These are phyloP conservation scores for Fusarium tuaranense DNA, from an alignment of 2,329 filamentous ascomycete genomes.

Conservation along the genomic window DNA sequence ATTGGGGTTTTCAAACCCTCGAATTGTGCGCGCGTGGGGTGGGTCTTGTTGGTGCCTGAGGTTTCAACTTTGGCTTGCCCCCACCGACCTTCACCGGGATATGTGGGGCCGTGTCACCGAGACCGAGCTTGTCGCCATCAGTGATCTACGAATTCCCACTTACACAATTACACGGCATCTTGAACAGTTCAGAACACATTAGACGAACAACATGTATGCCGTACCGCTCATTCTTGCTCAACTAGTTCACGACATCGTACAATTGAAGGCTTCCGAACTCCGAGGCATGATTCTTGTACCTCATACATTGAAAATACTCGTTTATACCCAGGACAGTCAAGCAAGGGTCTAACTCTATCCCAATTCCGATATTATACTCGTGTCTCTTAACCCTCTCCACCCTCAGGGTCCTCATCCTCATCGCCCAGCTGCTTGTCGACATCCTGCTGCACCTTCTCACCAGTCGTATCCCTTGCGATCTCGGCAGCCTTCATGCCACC, in stretches of 20 bases:
- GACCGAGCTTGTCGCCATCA: not conserved
- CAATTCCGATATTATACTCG: conserved; percentile 7
- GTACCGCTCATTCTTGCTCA: conserved; percentile 4
- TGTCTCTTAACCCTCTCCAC: conserved; percentile 54
- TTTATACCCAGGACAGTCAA: not conserved
- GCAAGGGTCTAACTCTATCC: conserved; percentile 9
- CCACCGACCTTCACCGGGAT: conserved; percentile 8
- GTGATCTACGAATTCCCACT: not conserved
- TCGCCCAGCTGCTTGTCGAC: conserved; percentile 63
- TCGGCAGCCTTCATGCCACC: conserved; percentile 73
- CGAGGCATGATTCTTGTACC: not conserved
- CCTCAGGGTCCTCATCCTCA: conserved; percentile 64
- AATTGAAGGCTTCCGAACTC: not conserved
- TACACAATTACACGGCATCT: conserved; percentile 22
- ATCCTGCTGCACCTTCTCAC: conserved; percentile 55
- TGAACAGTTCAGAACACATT: not conserved
- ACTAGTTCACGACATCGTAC: not conserved
- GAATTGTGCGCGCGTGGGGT: conserved; percentile 32
- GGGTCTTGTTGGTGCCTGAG: conserved; percentile 27
- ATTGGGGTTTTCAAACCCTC: conserved; percentile 58
- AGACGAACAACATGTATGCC: not conserved
- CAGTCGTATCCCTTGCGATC: conserved; percentile 44
- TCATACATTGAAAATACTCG: not conserved
- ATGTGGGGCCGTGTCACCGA: not conserved
- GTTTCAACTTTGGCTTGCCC: not conserved